Base-by-base conservation (phyloP, 2,329 filamentous ascomycete genomes). In the Calonectria pteridis region DNA sequence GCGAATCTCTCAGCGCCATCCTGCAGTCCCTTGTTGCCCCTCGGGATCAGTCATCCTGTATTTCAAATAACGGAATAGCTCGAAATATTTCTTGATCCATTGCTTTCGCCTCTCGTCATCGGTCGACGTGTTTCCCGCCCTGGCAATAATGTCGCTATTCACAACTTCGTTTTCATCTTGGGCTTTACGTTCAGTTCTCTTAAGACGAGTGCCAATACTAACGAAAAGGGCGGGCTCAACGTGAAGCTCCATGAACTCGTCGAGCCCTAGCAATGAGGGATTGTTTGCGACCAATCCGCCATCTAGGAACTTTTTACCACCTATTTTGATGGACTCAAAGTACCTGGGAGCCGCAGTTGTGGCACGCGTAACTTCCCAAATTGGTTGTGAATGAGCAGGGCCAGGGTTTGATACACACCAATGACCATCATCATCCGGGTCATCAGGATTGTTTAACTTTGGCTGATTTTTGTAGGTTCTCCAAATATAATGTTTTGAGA, bases 201-300 rank as follows among this genome's bases (percentile, higher is more conserved):
- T 72, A 0, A 74, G 2, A 3, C 73, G 70, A 6, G 73, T 73
- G 1, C 71, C 71, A 18, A 73, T 73, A 0, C 73, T 75, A 0
- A 75, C 66, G 1, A 73, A 70, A 0, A 73, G 50, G 1, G 5
- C 71, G 1, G 73, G 71, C 0, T 20, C 5, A 3, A 1, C 13
- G 1, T 73, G 71, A 0, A 75, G 37, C 0, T 55, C 29, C 3
- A 58, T 7, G 0, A 75, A 46, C 0, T 75, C 73, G 11, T 13
- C 0, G 0, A 73, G 1, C 0, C 26, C 46, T 0, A 53, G 46
- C 0, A 67, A 0, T 0, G 73, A 63, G 0, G 71, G 71, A 0
- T 73, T 75, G 7, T 73, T 75, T 5, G 70, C 70, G 2, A 2
- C 53, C 62, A 75, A 26, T 0, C 73, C 71, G 1, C 73, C 71